Conservation (phyloP, 176 grass and related monocot species). For the Elymus sibiricus region DNA sequence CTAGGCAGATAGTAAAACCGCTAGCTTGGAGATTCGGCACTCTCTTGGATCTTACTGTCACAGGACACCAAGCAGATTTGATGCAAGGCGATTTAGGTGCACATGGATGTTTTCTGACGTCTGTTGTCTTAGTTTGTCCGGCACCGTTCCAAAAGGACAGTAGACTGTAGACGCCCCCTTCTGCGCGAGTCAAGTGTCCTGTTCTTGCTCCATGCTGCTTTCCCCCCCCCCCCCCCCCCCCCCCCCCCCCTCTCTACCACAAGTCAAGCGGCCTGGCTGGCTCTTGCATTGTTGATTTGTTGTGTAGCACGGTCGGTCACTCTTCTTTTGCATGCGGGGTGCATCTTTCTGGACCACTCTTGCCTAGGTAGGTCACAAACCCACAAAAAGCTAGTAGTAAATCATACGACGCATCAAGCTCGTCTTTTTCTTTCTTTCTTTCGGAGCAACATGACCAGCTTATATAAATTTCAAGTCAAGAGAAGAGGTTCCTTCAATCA, state of each 20-base stretch:
- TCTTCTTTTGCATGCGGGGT: neutral
- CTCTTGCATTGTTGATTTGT: neutral
- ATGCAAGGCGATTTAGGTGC: neutral
- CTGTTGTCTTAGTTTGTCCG: neutral
- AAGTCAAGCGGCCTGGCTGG: constrained; percentile 25
- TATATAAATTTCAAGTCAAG: neutral
- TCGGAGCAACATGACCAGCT: too few species aligned
- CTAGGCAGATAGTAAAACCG: neutral
- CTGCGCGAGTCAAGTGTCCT: constrained; percentile 44
- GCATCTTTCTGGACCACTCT: constrained; percentile 36
- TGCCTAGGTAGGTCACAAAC: neutral
- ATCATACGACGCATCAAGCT: neutral
- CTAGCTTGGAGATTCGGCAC: constrained; percentile 16
- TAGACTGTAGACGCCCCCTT: neutral
- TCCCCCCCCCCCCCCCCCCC: too few species aligned
- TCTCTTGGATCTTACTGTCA: constrained; percentile 37
- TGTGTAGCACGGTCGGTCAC: neutral
- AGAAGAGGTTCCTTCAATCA: too few species aligned
- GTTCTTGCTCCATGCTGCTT: neutral
- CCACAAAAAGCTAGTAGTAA: neutral
- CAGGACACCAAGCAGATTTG: constrained; percentile 19
- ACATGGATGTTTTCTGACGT: constrained; percentile 12
- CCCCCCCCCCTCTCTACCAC: neutral
- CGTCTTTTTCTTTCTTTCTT: neutral
- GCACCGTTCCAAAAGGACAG: neutral